Evolutionary conservation across 352 stramenopile genomes (phyloP).

Genomic region (Phytopythium ostracodes): DNA sequence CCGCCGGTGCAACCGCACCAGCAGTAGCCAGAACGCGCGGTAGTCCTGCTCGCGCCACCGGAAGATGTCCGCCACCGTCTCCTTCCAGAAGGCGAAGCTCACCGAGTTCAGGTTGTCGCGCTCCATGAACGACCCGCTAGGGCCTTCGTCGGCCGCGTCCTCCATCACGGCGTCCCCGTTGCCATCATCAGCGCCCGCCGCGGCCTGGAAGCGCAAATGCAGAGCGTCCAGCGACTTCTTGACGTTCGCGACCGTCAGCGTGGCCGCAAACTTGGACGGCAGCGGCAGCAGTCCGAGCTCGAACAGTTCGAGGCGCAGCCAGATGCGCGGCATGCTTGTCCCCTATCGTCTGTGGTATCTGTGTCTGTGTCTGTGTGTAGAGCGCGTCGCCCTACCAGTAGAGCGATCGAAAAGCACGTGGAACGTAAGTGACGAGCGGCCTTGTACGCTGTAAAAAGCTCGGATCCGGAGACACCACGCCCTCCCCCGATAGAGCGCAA

Average conservation of each 20-base stretch:
- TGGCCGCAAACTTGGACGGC: constrained; percentile 61
- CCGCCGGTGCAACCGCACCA: constrained; percentile 74
- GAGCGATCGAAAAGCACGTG: neutral
- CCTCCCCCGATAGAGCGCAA: neutral
- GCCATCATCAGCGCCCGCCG: constrained; percentile 5
- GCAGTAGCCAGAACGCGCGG: constrained; percentile 75
- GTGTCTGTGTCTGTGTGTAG: neutral
- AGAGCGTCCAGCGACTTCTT: constrained; percentile 56
- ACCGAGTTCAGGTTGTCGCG: constrained; percentile 54
- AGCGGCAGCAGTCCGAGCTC: constrained; percentile 76
- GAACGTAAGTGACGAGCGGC: neutral
- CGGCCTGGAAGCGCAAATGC: constrained; percentile 36
- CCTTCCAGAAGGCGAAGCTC: constrained; percentile 60
- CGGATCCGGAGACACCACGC: neutral
- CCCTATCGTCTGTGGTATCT: constrained; percentile 13
- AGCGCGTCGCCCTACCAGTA: neutral
- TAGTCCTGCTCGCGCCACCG: constrained; percentile 83
- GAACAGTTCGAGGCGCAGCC: constrained; percentile 83
- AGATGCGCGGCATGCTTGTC: constrained; percentile 55
- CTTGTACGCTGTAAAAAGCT: neutral
- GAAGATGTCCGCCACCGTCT: constrained; percentile 54
- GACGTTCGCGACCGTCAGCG: constrained; percentile 60
- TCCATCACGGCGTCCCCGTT: constrained; percentile 16
- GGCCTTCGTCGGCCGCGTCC: constrained; percentile 36
- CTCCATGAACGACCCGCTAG: constrained; percentile 31